These are phyloP conservation scores for Lablab purpureus DNA, from an alignment of 306 rosid genomes.

Conservation along the genomic window DNA sequence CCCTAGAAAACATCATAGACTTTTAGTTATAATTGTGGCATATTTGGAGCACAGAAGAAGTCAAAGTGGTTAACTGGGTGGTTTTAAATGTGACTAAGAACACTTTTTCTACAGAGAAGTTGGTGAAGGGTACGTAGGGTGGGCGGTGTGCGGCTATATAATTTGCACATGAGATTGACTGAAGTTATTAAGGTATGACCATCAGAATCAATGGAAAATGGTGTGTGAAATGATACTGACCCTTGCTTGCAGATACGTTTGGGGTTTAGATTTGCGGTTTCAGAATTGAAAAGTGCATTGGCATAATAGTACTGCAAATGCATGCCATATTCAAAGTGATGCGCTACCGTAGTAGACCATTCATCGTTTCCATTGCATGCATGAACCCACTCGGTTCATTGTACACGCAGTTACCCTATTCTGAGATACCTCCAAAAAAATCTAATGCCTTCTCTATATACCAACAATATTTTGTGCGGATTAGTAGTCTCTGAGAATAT, in stretches of 20 bases:
- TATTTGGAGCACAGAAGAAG: neutral
- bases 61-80: neutral
- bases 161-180: constrained; percentile 3
- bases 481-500: neutral
- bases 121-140: constrained; percentile 10
- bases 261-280: constrained; percentile 37
- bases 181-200: neutral
- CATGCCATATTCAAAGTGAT: constrained; percentile 24
- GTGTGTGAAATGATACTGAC: constrained; percentile 18
- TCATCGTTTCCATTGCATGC: neutral
- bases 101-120: neutral
- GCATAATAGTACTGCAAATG: neutral
- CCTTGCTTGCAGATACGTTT: constrained; percentile 41
- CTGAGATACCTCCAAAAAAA: constrained; percentile 23
- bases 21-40: neutral
- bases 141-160: neutral
- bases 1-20: no score
- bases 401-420: constrained; percentile 24
- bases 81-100: no score
- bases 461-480: neutral
- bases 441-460: neutral
- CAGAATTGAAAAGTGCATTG: constrained; percentile 44
- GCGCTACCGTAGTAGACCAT: constrained; percentile 8
- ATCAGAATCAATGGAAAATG: neutral
- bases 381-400: constrained; percentile 44